Base-by-base conservation (phyloP, 2,329 filamentous ascomycete species). In the Tolypocladium endophyticum region DNA sequence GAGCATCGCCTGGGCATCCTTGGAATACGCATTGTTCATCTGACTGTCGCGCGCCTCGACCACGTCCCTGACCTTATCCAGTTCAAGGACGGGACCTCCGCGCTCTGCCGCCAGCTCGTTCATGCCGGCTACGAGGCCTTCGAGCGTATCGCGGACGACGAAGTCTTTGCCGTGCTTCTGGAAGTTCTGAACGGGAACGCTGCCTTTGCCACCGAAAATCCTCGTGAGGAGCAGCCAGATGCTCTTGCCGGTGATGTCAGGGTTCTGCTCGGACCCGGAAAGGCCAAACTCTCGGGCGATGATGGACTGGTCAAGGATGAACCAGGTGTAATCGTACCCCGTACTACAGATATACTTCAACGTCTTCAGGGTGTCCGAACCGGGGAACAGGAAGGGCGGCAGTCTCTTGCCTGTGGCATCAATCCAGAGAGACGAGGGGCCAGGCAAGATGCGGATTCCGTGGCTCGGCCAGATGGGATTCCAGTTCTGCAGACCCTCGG, bases 261-360 rank as follows among this genome's bases (percentile, higher is more conserved):
- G 81, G 71, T 86, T 86, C 72, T 86, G 83, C 70, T 86, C 83
- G 0, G 82, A 85, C 11, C 83, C 83, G 0, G 83, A 86, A 0
- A 86, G 77, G 16, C 80, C 82, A 60, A 86, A 86, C 69, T 86
- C 83, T 25, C 79, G 76, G n/a, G 81, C 80, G 55, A 86, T 80
- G 65, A 86, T 86, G 66, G 71, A 72, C 62, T 81, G 80, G 67
- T 83, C 77, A 2, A 84, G 76, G 59, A 86, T 77, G 71, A 86
- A 86, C 83, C 84, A 86, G 2, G 79, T 80, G 72, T 86, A 86
- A 68, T 85, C 82, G 70, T 84, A 80, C 0, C 84, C 83, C 0
- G 84, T 86, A 63, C 69, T 71, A 73, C 82, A 84, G 61, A 86
- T 86, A 65, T 85, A 71, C 71, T 80, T 79, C 20, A 86, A 75